Percentiles rank a stretch among this genome's conserved stretches.
phyloP scores from a whole-genome alignment of 768 basidiomycete genomes.

The Amanita jacksonii region DNA sequence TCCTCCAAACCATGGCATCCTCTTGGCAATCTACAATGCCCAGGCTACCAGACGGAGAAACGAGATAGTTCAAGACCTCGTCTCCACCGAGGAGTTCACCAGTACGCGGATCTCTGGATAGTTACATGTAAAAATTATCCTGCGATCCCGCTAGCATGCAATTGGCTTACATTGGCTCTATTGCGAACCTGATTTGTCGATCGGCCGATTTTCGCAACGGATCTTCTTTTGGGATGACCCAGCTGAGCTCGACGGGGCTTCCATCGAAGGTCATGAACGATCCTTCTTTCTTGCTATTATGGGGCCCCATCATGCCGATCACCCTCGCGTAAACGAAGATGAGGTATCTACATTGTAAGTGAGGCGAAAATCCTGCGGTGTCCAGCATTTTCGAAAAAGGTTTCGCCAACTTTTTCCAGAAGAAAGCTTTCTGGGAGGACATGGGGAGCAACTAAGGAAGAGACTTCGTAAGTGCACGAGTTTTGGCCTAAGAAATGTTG shows the following conservation, averaged over 20 bases:
- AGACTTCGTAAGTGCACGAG: no score
- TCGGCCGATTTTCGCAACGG: constrained; percentile 6
- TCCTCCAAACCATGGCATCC: constrained; percentile 19
- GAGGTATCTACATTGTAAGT: constrained; percentile 19
- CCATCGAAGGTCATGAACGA: constrained; percentile 24
- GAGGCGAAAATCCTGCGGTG: constrained; percentile 16
- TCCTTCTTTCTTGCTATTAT: constrained; percentile 13
- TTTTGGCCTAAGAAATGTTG: no score
- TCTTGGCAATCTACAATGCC: constrained; percentile 18
- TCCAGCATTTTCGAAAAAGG: constrained; percentile 23
- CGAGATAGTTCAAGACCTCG: constrained; percentile 20
- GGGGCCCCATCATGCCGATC: constrained; percentile 22
- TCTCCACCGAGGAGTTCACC: constrained; percentile 17
- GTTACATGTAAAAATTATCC: not conserved
- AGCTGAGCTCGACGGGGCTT: constrained; percentile 24
- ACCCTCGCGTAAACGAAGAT: constrained; percentile 22
- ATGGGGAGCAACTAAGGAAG: constrained; percentile 1
- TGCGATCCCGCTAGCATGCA: not conserved
- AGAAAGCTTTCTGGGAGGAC: constrained; percentile 11
- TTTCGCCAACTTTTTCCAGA: constrained; percentile 19
- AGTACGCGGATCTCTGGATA: constrained; percentile 19
- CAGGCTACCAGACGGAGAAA: constrained; percentile 18
- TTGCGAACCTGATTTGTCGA: constrained; percentile 23
- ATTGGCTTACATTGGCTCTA: constrained; percentile 26
- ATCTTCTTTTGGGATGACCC: constrained; percentile 20